phyloP scores from a whole-genome alignment of 352 stramenopile species.

The Aphanomyces stellatus region DNA sequence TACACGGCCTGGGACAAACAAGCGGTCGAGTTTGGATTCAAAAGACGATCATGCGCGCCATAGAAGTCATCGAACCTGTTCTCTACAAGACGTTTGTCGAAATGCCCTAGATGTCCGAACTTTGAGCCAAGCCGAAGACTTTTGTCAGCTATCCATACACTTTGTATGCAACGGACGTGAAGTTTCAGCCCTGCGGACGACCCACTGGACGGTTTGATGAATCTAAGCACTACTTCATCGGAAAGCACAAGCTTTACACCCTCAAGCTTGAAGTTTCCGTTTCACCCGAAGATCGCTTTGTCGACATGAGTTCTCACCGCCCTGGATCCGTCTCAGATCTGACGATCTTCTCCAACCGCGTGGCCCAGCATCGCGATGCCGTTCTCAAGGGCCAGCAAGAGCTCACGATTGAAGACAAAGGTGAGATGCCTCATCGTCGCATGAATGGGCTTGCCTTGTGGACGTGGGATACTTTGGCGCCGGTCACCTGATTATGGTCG shows the following conservation, averaged over 20 bases:
- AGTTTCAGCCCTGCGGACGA: background rate
- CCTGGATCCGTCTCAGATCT: background rate
- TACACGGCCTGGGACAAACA: no score
- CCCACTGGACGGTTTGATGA: background rate
- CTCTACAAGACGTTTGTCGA: no score
- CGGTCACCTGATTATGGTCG: background rate
- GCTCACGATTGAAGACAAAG: no score
- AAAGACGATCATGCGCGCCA: no score
- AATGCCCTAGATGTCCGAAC: no score
- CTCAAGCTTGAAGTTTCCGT: background rate
- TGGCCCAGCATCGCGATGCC: background rate
- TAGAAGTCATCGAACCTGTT: no score
- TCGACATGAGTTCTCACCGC: background rate
- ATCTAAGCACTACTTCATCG: background rate
- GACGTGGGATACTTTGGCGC: no score
- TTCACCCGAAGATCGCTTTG: background rate
- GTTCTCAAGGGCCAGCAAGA: no score
- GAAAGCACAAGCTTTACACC: background rate
- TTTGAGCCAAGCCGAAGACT: no score
- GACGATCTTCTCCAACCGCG: background rate
- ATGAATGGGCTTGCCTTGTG: no score
- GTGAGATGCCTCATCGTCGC: no score
- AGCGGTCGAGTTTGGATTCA: no score
- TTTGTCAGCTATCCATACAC: background rate
- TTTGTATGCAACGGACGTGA: background rate